Conservation (phyloP, 768 basidiomycete species). For the Hygrophoropsis aurantiaca region DNA sequence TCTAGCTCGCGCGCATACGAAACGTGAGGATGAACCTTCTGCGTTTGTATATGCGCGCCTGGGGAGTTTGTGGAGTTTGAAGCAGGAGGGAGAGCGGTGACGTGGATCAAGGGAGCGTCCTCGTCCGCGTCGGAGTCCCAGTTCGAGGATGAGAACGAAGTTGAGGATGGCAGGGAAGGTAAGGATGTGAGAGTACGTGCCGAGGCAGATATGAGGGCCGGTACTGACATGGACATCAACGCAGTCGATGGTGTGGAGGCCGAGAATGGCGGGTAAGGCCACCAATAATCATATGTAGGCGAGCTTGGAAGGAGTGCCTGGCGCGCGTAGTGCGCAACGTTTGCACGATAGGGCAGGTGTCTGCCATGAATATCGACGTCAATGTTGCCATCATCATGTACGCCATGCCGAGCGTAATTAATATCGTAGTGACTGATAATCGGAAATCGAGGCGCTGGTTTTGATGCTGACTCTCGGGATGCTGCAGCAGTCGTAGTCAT, state of each 20-base stretch:
- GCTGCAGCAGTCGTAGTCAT: too few species aligned
- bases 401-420: slow-evolving; percentile 2
- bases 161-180: slow-evolving; percentile 8
- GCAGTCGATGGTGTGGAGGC: slow-evolving; percentile 2
- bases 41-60: too few species aligned
- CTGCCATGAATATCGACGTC: too few species aligned
- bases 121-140: slow-evolving; percentile 1
- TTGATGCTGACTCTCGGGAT: too few species aligned
- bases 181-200: neutral
- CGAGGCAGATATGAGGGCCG: slow-evolving; percentile 4
- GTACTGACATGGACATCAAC: too few species aligned
- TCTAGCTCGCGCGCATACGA: slow-evolving; percentile 24
- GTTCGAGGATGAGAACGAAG: slow-evolving; percentile 12
- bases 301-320: slow-evolving; percentile 10
- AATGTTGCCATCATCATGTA: neutral
- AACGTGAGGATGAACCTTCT: slow-evolving; percentile 18
- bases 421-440: slow-evolving; percentile 7
- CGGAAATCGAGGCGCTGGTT: too few species aligned
- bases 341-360: too few species aligned
- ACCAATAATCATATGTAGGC: slow-evolving; percentile 36
- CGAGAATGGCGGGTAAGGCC: slow-evolving; percentile 31
- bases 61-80: slow-evolving; percentile 12
- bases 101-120: slow-evolving; percentile 25
- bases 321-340: too few species aligned
- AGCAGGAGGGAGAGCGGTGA: slow-evolving; percentile 31